These are phyloP conservation scores for Lepidopterella palustris DNA, from an alignment of 495 filamentous ascomycete genomes.

Conservation along the genomic window DNA sequence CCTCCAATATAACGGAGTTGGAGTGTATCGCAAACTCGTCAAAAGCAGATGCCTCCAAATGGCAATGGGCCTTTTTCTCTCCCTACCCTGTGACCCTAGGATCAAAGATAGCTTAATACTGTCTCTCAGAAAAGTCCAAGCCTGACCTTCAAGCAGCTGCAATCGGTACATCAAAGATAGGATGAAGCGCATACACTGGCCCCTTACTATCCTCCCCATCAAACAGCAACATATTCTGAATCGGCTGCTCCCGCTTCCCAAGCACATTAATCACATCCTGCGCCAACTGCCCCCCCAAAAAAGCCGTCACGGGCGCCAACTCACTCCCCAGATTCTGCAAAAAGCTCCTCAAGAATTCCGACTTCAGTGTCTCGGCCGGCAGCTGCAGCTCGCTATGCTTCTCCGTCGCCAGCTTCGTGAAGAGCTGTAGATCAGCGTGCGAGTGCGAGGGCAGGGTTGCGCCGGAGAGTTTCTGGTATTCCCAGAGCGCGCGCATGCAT, in stretches of 20 bases:
- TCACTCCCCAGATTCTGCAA: conserved; percentile 75
- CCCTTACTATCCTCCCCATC: conserved; percentile 74
- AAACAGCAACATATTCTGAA: conserved; percentile 91
- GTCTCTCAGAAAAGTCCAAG: no score
- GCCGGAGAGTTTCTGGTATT: conserved; percentile 53
- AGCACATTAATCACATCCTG: conserved; percentile 98
- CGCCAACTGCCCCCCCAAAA: conserved; percentile 81
- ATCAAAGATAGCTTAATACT: no score
- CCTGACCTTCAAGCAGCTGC: background rate
- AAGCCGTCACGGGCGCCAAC: conserved; percentile 79
- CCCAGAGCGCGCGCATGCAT: conserved; percentile 78
- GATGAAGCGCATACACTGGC: conserved; percentile 75
- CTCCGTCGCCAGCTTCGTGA: conserved; percentile 70
- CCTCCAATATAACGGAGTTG: no score
- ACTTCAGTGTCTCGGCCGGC: conserved; percentile 64
- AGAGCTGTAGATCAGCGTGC: conserved; percentile 45
- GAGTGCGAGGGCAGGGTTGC: conserved; percentile 52
- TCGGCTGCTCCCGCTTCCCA: conserved; percentile 79
- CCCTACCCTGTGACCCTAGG: no score
- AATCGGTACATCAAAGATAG: conserved; percentile 42
- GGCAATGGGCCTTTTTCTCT: no score
- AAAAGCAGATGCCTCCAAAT: no score
- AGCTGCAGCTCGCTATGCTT: conserved; percentile 70
- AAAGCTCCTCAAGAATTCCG: conserved; percentile 77
- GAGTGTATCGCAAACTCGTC: no score